Conservation (phyloP, 177 flowering plant species). For the Vitis hybrid region DNA sequence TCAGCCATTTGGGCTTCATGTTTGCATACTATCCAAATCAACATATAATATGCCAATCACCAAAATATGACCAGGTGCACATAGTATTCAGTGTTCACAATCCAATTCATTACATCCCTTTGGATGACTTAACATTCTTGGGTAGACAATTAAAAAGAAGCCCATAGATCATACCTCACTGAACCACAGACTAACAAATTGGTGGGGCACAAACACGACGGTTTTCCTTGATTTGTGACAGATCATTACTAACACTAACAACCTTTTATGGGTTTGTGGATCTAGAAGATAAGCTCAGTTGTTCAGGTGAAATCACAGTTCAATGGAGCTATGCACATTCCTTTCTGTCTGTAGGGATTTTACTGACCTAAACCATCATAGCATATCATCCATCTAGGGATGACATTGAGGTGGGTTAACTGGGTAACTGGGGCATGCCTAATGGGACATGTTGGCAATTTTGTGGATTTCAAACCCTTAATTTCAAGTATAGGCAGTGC, state of each 20-base stretch:
- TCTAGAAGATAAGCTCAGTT: background rate
- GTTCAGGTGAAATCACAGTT: background rate
- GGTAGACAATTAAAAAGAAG: too few relatives aligned
- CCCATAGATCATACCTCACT: too few relatives aligned
- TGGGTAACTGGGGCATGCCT: background rate
- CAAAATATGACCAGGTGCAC: background rate
- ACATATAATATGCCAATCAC: background rate
- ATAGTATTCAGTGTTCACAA: background rate
- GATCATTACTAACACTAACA: background rate
- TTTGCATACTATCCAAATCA: background rate
- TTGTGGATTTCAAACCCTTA: background rate
- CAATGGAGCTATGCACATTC: background rate
- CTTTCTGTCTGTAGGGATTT: background rate
- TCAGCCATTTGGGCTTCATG: background rate
- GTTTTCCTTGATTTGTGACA: background rate
- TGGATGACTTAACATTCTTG: too few relatives aligned
- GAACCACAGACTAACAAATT: background rate
- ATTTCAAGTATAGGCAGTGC: background rate
- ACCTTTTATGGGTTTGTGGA: background rate
- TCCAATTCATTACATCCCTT: background rate
- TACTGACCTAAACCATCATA: background rate
- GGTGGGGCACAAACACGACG: background rate
- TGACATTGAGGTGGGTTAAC: background rate
- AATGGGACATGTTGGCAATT: background rate
- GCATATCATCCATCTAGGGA: background rate